Evolutionary conservation across 305 asterid genomes (phyloP).

Genomic region (Plantago coronopus): DNA sequence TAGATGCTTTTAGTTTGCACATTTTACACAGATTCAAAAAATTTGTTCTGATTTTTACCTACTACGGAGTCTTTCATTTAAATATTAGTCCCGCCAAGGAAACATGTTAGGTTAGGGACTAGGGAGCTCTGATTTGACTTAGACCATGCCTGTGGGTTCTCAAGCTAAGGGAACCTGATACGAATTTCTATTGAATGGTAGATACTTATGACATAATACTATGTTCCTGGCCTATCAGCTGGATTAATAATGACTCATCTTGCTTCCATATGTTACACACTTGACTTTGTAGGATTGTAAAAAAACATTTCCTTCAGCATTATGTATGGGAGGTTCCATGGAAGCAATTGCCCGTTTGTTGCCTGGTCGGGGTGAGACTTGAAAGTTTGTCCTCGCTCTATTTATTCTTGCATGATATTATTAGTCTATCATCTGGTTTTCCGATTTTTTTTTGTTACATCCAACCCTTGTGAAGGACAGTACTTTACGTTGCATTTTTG

Average conservation of each 20-base stretch:
- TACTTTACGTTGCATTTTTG: neutral
- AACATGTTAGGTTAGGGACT: too few species aligned
- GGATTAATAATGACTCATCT: neutral
- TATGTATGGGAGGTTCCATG: conserved; percentile 85
- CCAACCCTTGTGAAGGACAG: neutral
- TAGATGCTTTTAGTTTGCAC: too few species aligned
- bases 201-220: neutral
- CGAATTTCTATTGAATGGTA: neutral
- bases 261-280: neutral
- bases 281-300: conserved; percentile 64
- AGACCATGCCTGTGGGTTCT: conserved; percentile 11
- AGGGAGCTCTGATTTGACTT: neutral
- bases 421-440: conserved; percentile 9
- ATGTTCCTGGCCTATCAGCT: neutral
- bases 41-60: too few species aligned
- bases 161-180: neutral
- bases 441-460: neutral
- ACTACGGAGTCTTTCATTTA: neutral
- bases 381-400: conserved; percentile 21
- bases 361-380: conserved; percentile 77
- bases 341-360: conserved; percentile 73
- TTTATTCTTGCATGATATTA: conserved; percentile 13
- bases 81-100: neutral
- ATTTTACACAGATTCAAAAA: too few species aligned
- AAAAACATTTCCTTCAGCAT: conserved; percentile 68